These are phyloP conservation scores for Aspergillus quadrilineatus DNA, from an alignment of 2,329 filamentous ascomycete genomes.

Conservation along the genomic window DNA sequence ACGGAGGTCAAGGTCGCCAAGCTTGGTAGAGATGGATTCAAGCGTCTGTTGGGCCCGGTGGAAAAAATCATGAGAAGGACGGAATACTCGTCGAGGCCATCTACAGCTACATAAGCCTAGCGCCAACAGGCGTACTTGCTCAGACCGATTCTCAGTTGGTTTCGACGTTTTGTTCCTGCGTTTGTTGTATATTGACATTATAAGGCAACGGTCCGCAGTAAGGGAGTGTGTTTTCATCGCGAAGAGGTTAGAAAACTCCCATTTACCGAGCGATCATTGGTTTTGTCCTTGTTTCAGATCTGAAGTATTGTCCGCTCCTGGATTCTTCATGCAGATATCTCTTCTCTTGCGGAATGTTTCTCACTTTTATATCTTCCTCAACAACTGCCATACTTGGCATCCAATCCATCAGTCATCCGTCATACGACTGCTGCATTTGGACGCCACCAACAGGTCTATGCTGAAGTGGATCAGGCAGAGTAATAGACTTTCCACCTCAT, in stretches of 20 bases:
- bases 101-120: conserved; percentile 24
- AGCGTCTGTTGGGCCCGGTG: conserved; percentile 85
- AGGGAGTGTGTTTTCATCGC: conserved; percentile 15
- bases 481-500: neutral
- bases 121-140: conserved; percentile 3
- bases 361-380: neutral
- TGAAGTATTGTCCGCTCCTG: conserved; percentile 6
- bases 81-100: conserved; percentile 39
- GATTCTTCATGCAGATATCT: conserved; percentile 9
- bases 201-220: conserved; percentile 1
- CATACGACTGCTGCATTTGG: neutral
- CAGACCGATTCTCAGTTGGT: conserved; percentile 8
- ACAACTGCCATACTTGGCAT: neutral
- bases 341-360: neutral
- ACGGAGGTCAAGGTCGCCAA: conserved; percentile 91
- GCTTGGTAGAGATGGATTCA: conserved; percentile 90
- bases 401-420: neutral
- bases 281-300: conserved; percentile 8
- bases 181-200: conserved; percentile 7
- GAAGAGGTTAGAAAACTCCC: conserved; percentile 16
- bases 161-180: conserved; percentile 13
- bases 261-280: conserved; percentile 14
- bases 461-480: neutral
- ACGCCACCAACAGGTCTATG: neutral
- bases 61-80: conserved; percentile 86